These are phyloP conservation scores for Avena eriantha DNA, from an alignment of 176 grass and related monocot species.

Conservation along the genomic window DNA sequence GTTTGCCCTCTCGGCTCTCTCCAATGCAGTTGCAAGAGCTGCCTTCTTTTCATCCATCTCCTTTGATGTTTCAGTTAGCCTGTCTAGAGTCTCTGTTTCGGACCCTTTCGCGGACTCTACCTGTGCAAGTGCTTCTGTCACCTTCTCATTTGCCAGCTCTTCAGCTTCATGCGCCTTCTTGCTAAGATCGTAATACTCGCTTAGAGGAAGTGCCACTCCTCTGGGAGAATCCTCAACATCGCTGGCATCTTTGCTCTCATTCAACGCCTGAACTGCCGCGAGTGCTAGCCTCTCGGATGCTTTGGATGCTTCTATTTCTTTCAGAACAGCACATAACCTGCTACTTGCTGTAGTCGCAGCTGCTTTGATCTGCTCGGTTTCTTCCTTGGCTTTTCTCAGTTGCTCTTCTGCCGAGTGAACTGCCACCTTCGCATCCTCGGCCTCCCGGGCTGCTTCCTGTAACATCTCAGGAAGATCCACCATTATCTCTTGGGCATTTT, in stretches of 20 bases:
- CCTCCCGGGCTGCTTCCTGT: conserved; percentile 79
- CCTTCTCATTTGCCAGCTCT: conserved; percentile 72
- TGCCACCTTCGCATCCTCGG: conserved; percentile 67
- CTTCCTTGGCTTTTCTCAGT: conserved; percentile 70
- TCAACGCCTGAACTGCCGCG: conserved; percentile 66
- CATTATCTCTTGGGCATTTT: conserved; percentile 71
- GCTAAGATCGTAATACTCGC: conserved; percentile 81
- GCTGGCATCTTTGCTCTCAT: conserved; percentile 64
- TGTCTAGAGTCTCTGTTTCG: conserved; percentile 62
- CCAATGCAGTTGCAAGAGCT: conserved; percentile 57
- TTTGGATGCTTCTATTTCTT: conserved; percentile 79
- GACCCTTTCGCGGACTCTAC: conserved; percentile 66
- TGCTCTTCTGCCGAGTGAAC: conserved; percentile 66
- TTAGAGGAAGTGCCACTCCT: conserved; percentile 69
- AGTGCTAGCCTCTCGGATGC: conserved; percentile 72
- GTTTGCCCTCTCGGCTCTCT: conserved; percentile 69
- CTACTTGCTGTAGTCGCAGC: conserved; percentile 58
- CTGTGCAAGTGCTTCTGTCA: conserved; percentile 63
- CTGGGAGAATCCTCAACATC: conserved; percentile 50
- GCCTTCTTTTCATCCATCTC: conserved; percentile 72
- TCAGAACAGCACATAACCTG: conserved; percentile 66
- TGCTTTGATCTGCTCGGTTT: conserved; percentile 68
- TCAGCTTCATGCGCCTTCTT: conserved; percentile 88
- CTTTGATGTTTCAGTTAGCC: conserved; percentile 56
- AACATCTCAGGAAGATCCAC: conserved; percentile 80